Conservation (phyloP, 495 filamentous ascomycete species). For the Penicillium psychrofluorescens region DNA sequence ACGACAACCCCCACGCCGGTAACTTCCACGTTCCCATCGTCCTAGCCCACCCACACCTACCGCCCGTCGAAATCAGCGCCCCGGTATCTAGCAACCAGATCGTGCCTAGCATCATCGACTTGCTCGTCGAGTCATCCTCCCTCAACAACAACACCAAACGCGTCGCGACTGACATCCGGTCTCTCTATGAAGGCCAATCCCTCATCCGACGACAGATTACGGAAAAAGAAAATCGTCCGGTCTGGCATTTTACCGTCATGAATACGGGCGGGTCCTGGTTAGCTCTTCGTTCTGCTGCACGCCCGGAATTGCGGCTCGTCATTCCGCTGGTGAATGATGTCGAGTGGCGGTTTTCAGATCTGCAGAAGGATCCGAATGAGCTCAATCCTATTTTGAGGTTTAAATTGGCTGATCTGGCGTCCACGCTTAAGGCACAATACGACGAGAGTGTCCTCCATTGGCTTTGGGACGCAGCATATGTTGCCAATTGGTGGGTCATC, state of each 20-base stretch:
- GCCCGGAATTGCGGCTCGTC: conserved; percentile 25
- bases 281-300: conserved; percentile 23
- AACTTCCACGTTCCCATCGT: conserved; percentile 35
- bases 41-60: conserved; percentile 31
- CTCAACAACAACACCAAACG: conserved; percentile 14
- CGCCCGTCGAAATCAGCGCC: conserved; percentile 24
- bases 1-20: conserved; percentile 28
- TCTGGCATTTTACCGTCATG: conserved; percentile 35
- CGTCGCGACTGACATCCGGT: conserved; percentile 22
- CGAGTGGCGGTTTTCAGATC: conserved; percentile 27
- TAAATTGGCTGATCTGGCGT: not conserved
- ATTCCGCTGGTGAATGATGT: conserved; percentile 26
- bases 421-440: not conserved
- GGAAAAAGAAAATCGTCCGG: too few species aligned
- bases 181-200: conserved; percentile 36
- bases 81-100: conserved; percentile 26
- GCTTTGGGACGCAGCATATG: not conserved
- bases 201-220: conserved; percentile 9
- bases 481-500: not conserved
- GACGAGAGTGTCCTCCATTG: not conserved
- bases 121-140: conserved; percentile 28
- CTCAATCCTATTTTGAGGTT: not conserved
- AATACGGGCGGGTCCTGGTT: conserved; percentile 33
- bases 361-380: conserved; percentile 22
- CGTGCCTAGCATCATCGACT: conserved; percentile 35